Evolutionary conservation across 2,329 filamentous ascomycete genomes (phyloP), one percentile per base, ranked within the genome.

Genomic region (Sporothrix dimorphospora): DNA sequence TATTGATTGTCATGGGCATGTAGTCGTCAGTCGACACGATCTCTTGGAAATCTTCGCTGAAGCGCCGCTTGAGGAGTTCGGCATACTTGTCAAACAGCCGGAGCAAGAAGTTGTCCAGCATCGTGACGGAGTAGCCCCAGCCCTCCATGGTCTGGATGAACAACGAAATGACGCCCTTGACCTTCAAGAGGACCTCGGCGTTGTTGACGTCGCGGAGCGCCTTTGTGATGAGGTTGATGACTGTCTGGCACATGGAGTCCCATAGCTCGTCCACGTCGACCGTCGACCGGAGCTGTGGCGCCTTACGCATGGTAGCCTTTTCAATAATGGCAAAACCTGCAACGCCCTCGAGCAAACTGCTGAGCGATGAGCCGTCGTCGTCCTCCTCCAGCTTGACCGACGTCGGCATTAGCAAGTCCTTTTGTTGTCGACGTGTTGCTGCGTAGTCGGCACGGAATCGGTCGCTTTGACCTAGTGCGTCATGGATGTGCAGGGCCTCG

Each of bases 91-190:
- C 91, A 80, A 99, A 99, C 6, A 99, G 84, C 0, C 87, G 91
- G n/a, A 98, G 86, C 12, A 98, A 85, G 76, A 98, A 92, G 69
- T 89, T 90, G 79, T 98, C 94, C 70, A 98, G 89, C 71, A 90
- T 87, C 3, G 90, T 85, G 2, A 97, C 92, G 0, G 93, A 91
- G 79, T 98, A 99, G 53, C 90, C 92, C 93, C 94, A 98, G 75
- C 92, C 92, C 91, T 97, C 94, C 95, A 99, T 98, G 1, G 96
- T 98, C 79, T 99, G 93, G 77, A 98, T 97, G 80, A 99, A 99
- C 16, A 99, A 85, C 4, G 94, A 92, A 78, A 98, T 90, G 34
- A 97, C 89, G 61, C 94, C 94, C 81, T 99, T 99, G 78, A 98
- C 94, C 80, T 96, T 97, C n/a, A 98, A 85, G 47, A 99, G 84